Conservation (phyloP, 345 rosid genomes). For the Eucalyptus microcorys region DNA sequence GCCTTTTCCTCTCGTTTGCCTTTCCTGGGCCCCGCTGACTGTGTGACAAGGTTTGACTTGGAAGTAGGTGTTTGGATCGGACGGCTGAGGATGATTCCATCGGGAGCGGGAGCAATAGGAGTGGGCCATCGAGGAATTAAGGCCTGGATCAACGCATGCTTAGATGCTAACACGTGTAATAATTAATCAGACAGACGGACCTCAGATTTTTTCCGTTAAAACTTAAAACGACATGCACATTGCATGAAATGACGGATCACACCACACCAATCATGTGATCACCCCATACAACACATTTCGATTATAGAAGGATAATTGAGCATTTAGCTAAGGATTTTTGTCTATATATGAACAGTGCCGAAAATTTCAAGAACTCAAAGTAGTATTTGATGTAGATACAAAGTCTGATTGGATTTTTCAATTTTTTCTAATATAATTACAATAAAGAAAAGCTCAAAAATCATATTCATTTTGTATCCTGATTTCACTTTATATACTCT, state of each 20-base stretch:
- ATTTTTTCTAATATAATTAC: not conserved
- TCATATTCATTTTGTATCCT: not conserved
- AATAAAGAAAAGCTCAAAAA: not conserved
- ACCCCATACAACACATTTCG: too few relatives aligned
- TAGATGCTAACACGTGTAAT: not conserved
- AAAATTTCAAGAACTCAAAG: too few relatives aligned
- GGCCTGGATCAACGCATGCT: not conserved
- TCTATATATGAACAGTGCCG: too few relatives aligned
- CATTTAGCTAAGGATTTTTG: too few relatives aligned
- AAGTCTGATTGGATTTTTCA: not conserved
- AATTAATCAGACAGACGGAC: too few relatives aligned
- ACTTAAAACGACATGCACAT: not conserved
- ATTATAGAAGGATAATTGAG: too few relatives aligned
- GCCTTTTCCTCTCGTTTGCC: not conserved
- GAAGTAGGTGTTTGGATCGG: not conserved
- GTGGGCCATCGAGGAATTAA: not conserved
- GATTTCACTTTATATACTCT: not conserved
- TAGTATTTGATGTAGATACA: not conserved
- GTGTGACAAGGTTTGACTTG: not conserved
- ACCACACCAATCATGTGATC: too few relatives aligned
- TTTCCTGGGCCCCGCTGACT: not conserved
- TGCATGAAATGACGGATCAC: too few relatives aligned
- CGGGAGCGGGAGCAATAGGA: not conserved
- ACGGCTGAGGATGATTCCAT: not conserved
- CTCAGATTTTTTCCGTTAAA: too few relatives aligned